Evolutionary conservation across 1,284 basidiomycete species (phyloP).

Genomic region (Leccinum fallax): DNA sequence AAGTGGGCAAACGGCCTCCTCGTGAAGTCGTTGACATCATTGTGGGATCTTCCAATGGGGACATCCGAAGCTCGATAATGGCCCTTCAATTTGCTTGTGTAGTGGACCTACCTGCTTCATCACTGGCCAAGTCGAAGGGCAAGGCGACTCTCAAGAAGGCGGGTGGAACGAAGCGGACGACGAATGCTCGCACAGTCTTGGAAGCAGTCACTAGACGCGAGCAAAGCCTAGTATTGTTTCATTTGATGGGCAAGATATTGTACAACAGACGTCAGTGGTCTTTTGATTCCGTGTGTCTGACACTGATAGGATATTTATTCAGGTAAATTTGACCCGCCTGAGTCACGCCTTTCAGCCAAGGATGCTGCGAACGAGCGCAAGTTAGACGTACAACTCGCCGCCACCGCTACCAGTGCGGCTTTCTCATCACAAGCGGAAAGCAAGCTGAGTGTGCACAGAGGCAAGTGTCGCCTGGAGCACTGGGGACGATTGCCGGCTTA

Average conservation of each 20-base stretch:
- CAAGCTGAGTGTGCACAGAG: slow-evolving; percentile 82
- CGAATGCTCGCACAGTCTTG: slow-evolving; percentile 44
- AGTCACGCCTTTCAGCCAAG: slow-evolving; percentile 52
- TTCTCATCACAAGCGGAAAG: slow-evolving; percentile 65
- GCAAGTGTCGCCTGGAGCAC: slow-evolving; percentile 45
- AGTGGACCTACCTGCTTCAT: slow-evolving; percentile 35
- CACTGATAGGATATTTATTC: slow-evolving; percentile 13
- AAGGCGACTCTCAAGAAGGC: slow-evolving; percentile 37
- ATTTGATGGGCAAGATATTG: slow-evolving; percentile 89
- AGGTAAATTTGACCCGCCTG: slow-evolving; percentile 75
- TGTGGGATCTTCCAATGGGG: slow-evolving; percentile 81
- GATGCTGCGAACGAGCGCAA: slow-evolving; percentile 60
- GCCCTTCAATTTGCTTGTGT: slow-evolving; percentile 82
- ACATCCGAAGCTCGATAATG: slow-evolving; percentile 92
- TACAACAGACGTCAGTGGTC: slow-evolving; percentile 84
- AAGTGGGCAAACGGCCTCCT: slow-evolving; percentile 43
- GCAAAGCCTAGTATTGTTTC: slow-evolving; percentile 87
- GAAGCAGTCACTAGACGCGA: slow-evolving; percentile 82
- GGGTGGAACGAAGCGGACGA: slow-evolving; percentile 6
- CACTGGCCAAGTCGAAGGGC: slow-evolving; percentile 23
- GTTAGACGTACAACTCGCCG: slow-evolving; percentile 52
- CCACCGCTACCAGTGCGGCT: slow-evolving; percentile 55
- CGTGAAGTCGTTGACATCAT: slow-evolving; percentile 75
- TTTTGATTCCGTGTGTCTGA: neutral
- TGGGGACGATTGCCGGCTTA: neutral